Percentiles rank a stretch among this genome's conserved stretches.
Evolutionary conservation across 1,284 basidiomycete genomes (phyloP).

Genomic region (Sporisorium scitamineum): DNA sequence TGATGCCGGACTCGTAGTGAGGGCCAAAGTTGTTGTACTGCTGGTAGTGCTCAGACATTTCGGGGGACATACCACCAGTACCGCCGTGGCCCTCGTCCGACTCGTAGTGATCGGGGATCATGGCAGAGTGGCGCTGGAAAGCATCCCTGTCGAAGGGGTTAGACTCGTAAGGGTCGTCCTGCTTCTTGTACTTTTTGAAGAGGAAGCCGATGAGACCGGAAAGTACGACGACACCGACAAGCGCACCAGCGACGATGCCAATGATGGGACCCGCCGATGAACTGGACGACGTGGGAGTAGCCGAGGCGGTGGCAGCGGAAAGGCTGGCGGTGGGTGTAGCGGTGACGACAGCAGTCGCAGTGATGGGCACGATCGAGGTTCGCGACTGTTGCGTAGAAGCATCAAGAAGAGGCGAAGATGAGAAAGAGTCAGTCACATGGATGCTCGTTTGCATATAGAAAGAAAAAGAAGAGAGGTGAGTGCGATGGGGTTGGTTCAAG

Average conservation of each 20-base stretch:
- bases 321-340: constrained; percentile 30
- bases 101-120: constrained; percentile 67
- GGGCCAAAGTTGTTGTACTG: constrained; percentile 46
- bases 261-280: constrained; percentile 66
- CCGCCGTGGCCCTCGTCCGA: constrained; percentile 55
- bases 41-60: constrained; percentile 58
- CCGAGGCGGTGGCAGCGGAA: constrained; percentile 25
- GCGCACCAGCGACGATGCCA: constrained; percentile 68
- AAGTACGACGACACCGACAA: constrained; percentile 68
- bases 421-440: constrained; percentile 10
- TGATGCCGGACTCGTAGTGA: constrained; percentile 44
- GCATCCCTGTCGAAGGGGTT: constrained; percentile 68
- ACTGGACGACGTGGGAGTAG: constrained; percentile 30
- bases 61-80: constrained; percentile 29
- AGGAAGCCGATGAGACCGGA: constrained; percentile 66
- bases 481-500: constrained; percentile 9
- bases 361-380: constrained; percentile 33
- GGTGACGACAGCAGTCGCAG: constrained; percentile 49
- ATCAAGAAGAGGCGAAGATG: too few relatives aligned
- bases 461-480: constrained; percentile 33
- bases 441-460: not conserved
- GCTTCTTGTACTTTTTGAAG: constrained; percentile 62
- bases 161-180: constrained; percentile 66
- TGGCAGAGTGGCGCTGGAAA: constrained; percentile 66
- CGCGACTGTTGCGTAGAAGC: constrained; percentile 18